Evolutionary conservation across 306 rosid species (phyloP), one percentile per base, ranked within the genome.

Genomic region (Malus fusca): DNA sequence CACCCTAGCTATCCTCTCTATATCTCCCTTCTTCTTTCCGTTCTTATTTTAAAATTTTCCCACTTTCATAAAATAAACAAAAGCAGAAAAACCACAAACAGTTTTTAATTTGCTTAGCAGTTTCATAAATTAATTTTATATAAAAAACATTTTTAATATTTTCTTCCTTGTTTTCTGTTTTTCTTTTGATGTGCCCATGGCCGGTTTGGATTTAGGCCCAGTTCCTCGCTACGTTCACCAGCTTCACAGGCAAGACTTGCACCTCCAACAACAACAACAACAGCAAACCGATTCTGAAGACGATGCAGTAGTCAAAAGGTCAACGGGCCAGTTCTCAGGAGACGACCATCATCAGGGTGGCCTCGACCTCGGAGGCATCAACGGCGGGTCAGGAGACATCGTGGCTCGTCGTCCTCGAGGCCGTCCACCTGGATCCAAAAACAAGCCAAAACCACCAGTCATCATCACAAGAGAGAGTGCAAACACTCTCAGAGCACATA

Each of bases 401-500:
- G 85, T 19, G 3, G 90, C 44, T 0, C 96, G 97, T 0, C 81
- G 98, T 0, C 86, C 97, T 1, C 89, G 98, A 0, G 98, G 98
- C 10, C 74, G 98, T 0, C 98, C 98, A 0, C 67, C 96, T 0
- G 98, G 98, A 2, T 93, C 98, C n/a, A 93, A 93, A 78, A 93
- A 93, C 92, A 91, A 77, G 72, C 81, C 86, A 0, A 93, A 78
- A 35, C 96, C 98, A 1, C 98, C 98, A 14, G 91, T 93, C 11
- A 93, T 93, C 72, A 91, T 93, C 33, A 91, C 98, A 2, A 46
- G 97, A 48, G 98, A 93, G 75, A 93, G 96, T 75, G 93, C 98
- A 71, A 93, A 93, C 85, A 88, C 98, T 37, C 97, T 93, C 25
- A 80, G 97, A 5, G 98, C 98, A 11, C 98, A 93, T 79, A 93